Base-by-base conservation (phyloP, 495 filamentous ascomycete species). In the Talaromyces proteolyticus region DNA sequence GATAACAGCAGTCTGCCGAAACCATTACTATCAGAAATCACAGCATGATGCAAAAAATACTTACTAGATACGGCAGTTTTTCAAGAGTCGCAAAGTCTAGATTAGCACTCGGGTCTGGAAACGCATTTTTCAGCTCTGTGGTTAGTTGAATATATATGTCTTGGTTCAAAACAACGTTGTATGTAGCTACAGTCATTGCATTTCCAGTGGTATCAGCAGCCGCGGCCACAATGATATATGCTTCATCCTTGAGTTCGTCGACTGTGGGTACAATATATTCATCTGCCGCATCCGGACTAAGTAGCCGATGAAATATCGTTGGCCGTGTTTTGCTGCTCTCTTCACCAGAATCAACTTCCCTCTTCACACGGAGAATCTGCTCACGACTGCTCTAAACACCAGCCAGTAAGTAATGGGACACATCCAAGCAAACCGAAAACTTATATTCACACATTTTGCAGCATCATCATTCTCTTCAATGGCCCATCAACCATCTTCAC, bases 161-260 rank as follows among this genome's bases (percentile, higher is more conserved):
- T 3, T 58, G 62, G 43, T 63, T 65, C n/a, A 37, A 38, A 7
- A 73, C 47, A 7, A 69, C 58, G 36, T 73, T 54, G 42, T 65
- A 73, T 1, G 59, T 40, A 20, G 68, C 62, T n/a, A 69, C 54
- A 0, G 54, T 66, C 45, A 64, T 53, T 0, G 70, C 66, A 51
- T 68, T 64, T 1, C 66, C 69, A 1, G 72, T 73, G 0, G 69
- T 75, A 46, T 73, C 72, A 0, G 66, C 48, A 0, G 66, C 63
- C 3, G 66, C 70, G 3, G 51, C 63, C 8, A 65, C 53, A 10
- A 72, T 38, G 20, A 54, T 59, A 19, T 59, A 59, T 1, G 62
- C 64, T 49, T 72, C 70, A 29, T 60, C 62, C 26, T 61, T 50
- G 50, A 68, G 51, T 29, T 62, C 51, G 8, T 54, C 47, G 8